A percentile compares a stretch with the other conserved stretches of the same genome.
Evolutionary conservation across 805 yeast genomes (phyloP).

Genomic region (Ogataea saltuana): DNA sequence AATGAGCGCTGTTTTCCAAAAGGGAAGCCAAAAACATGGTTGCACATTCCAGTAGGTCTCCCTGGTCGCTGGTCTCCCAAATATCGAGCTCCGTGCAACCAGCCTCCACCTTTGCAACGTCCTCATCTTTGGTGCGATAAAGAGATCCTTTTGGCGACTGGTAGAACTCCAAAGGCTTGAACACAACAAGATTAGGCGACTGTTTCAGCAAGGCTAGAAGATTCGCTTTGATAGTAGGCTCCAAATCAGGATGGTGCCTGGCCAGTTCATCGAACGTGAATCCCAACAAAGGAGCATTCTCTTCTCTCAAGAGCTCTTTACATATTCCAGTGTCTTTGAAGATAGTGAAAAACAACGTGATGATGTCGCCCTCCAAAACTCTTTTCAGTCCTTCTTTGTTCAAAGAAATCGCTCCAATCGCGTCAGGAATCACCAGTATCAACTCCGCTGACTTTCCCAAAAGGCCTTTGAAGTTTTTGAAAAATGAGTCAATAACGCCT

Average conservation of each 20-base stretch:
- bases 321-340: conserved; percentile 53
- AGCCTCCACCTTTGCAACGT: conserved; percentile 43
- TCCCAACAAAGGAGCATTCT: conserved; percentile 59
- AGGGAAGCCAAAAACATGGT: conserved; percentile 52
- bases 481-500: conserved; percentile 62
- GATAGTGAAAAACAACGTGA: conserved; percentile 46
- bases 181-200: conserved; percentile 41
- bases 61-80: conserved; percentile 55
- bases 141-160: conserved; percentile 41
- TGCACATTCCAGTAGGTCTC: conserved; percentile 51
- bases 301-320: conserved; percentile 53
- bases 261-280: conserved; percentile 74
- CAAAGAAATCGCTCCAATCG: conserved; percentile 79
- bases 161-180: conserved; percentile 47
- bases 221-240: conserved; percentile 55
- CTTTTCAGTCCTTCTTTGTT: conserved; percentile 68
- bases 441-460: conserved; percentile 60
- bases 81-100: conserved; percentile 41
- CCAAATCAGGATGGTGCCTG: conserved; percentile 77
- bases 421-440: conserved; percentile 64
- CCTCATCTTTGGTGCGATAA: conserved; percentile 44
- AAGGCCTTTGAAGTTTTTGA: conserved; percentile 56
- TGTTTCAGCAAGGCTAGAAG: conserved; percentile 46
- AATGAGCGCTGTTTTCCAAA: conserved; percentile 51
- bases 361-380: conserved; percentile 45